A percentile compares a stretch with the other conserved stretches of the same genome.
Conservation (phyloP, 2,329 filamentous ascomycete genomes). For the Paramyrothecium sp. region DNA sequence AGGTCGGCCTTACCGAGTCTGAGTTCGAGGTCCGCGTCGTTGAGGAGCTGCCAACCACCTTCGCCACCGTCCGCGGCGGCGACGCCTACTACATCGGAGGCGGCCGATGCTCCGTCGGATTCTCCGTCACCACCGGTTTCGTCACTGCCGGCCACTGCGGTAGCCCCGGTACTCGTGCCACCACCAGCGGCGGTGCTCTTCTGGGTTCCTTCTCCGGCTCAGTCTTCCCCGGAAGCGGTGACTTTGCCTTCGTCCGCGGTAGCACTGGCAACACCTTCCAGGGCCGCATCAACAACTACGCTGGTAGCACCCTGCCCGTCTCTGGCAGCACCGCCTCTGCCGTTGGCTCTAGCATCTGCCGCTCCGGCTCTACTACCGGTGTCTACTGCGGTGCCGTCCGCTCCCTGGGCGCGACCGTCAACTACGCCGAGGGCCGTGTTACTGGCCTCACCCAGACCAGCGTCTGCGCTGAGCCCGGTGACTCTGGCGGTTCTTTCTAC, state of each 20-base stretch:
- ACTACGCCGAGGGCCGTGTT: constrained; percentile 34
- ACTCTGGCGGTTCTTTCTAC: constrained; percentile 40
- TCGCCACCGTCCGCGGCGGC: constrained; percentile 32
- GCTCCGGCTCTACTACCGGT: constrained; percentile 38
- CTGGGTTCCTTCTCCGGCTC: constrained; percentile 35
- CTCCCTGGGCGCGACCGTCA: constrained; percentile 31
- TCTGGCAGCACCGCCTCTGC: constrained; percentile 34
- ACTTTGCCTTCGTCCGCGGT: constrained; percentile 35
- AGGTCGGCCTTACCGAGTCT: constrained; percentile 31
- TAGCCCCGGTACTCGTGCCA: constrained; percentile 23
- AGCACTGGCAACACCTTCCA: constrained; percentile 30
- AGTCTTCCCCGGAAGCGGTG: constrained; percentile 36
- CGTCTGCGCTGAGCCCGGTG: constrained; percentile 39
- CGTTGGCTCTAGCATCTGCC: constrained; percentile 35
- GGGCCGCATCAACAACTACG: constrained; percentile 32
- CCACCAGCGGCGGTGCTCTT: constrained; percentile 26
- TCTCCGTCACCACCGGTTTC: constrained; percentile 37
- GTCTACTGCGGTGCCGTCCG: constrained; percentile 36
- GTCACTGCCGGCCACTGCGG: constrained; percentile 39
- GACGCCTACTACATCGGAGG: constrained; percentile 35
- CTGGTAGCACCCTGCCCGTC: constrained; percentile 26
- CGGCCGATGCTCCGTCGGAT: constrained; percentile 36
- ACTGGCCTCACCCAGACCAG: constrained; percentile 37
- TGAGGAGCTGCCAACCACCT: constrained; percentile 27
- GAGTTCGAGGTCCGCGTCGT: constrained; percentile 36